Base-by-base conservation (phyloP, 2,329 filamentous ascomycete genomes). In the Phialocephala sp. region DNA sequence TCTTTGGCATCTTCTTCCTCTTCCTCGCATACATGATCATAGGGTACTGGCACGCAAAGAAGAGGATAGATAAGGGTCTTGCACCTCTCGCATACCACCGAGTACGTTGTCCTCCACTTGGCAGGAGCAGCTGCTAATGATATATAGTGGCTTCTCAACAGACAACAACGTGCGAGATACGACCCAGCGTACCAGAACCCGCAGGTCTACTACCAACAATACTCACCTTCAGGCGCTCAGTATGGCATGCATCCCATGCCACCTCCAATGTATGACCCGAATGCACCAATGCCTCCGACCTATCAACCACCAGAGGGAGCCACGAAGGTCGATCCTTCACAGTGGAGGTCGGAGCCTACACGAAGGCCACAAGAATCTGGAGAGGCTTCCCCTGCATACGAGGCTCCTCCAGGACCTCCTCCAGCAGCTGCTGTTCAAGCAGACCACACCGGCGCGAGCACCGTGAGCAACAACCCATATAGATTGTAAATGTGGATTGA, bases 21-120 rank as follows among this genome's bases (percentile, higher is more conserved):
- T 78, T 92, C 73, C 76, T 87, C 60, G 72, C 82, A 50, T 92
- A 88, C 82, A 81, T 93, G 72, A 70, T 91, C 62, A 82, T 86
- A 66, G 91, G 90, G 67, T 90, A 91, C 76, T 78, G 86, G 56
- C 92, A 94, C 78, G 92, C 91, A 55, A 86, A 86, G 76, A 79
- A 79, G 55, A 84, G 92, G 56, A 81, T 94, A 69, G 82, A 80
- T 67, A 89, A 88, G 76, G 91, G 91, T 1, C 80, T 88, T 43
- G 80, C 82, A 20, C 89, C 91, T 18, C 78, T 93, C 41, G 79
- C 78, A 68, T 94, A 94, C 75, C 91, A 95, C 78, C 81, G 89
- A 73, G 88, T 90, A 82, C 39, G 85, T 66, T 41, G 11, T 57
- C 47, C 8, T 60, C 8, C 24, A 45, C 20, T 36, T 58, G 41